These are phyloP conservation scores for Fragaria vesca DNA, from an alignment of 306 rosid species.

Conservation along the genomic window DNA sequence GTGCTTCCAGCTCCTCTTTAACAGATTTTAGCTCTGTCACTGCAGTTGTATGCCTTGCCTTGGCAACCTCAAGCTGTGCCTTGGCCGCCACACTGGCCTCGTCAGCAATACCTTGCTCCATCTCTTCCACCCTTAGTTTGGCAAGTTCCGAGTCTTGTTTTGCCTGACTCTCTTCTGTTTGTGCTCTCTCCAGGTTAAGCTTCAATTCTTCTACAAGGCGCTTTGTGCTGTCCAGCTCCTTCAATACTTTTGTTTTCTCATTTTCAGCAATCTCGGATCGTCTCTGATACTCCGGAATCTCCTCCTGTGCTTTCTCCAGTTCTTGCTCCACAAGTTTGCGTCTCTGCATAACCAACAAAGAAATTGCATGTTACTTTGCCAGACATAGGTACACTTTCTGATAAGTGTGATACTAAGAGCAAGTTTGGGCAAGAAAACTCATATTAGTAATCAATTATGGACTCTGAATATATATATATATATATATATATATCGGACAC, in stretches of 20 bases:
- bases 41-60: slow-evolving; percentile 78
- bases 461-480: neutral
- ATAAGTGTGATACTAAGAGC: neutral
- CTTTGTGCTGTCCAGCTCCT: slow-evolving; percentile 84
- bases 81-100: slow-evolving; percentile 97
- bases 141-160: slow-evolving; percentile 97
- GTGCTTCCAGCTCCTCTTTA: slow-evolving; percentile 72
- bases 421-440: neutral
- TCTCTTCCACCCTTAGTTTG: slow-evolving; percentile 97
- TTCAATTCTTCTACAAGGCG: slow-evolving; percentile 87
- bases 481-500: neutral
- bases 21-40: slow-evolving; percentile 70
- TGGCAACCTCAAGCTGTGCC: slow-evolving; percentile 98
- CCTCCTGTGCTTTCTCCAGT: slow-evolving; percentile 69
- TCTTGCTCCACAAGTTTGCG: slow-evolving; percentile 82
- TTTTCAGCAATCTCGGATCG: slow-evolving; percentile 63
- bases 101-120: slow-evolving; percentile 98
- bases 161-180: slow-evolving; percentile 93
- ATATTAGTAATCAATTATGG: neutral
- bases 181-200: slow-evolving; percentile 91
- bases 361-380: slow-evolving; percentile 6
- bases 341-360: slow-evolving; percentile 56
- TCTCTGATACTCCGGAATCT: slow-evolving; percentile 72
- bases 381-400: neutral
- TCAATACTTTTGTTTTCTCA: slow-evolving; percentile 55